phyloP scores from a whole-genome alignment of 2,329 filamentous ascomycete genomes.

The Thielaviopsis punctulata region DNA sequence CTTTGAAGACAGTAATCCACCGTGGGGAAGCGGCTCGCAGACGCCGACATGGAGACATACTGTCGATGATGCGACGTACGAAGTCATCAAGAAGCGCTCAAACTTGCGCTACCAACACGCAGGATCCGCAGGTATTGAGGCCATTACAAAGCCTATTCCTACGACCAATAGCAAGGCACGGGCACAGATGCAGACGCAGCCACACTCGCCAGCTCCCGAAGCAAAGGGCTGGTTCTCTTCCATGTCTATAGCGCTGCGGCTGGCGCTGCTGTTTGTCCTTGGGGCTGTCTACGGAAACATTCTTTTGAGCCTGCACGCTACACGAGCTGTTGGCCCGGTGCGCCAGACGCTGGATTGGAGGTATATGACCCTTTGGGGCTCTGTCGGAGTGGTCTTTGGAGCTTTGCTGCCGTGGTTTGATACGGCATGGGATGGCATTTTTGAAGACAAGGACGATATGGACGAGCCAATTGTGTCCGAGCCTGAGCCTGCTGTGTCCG shows the following conservation, averaged over 20 bases:
- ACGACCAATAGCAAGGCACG: background rate
- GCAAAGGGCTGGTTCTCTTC: conserved; percentile 9
- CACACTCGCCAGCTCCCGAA: background rate
- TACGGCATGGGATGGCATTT: conserved; percentile 45
- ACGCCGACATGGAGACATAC: conserved; percentile 37
- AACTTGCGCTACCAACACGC: conserved; percentile 14
- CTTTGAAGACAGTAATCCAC: conserved; percentile 42
- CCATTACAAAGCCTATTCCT: background rate
- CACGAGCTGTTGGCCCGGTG: background rate
- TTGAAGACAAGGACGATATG: conserved; percentile 22
- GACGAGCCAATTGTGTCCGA: conserved; percentile 18
- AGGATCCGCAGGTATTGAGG: background rate
- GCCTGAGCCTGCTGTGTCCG: background rate
- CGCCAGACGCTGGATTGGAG: conserved; percentile 26
- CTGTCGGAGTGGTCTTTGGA: conserved; percentile 61
- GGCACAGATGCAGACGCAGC: background rate
- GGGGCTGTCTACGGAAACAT: conserved; percentile 33
- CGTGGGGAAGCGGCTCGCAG: conserved; percentile 63
- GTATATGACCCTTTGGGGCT: conserved; percentile 69
- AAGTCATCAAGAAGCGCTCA: conserved; percentile 26
- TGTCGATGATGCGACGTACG: conserved; percentile 28
- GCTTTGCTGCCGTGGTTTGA: conserved; percentile 75
- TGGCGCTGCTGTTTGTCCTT: conserved; percentile 53
- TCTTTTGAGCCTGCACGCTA: conserved; percentile 1
- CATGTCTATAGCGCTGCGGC: conserved; percentile 40